phyloP scores from a whole-genome alignment of 2,329 filamentous ascomycete genomes.

The Davidsoniella neocaledoniae region DNA sequence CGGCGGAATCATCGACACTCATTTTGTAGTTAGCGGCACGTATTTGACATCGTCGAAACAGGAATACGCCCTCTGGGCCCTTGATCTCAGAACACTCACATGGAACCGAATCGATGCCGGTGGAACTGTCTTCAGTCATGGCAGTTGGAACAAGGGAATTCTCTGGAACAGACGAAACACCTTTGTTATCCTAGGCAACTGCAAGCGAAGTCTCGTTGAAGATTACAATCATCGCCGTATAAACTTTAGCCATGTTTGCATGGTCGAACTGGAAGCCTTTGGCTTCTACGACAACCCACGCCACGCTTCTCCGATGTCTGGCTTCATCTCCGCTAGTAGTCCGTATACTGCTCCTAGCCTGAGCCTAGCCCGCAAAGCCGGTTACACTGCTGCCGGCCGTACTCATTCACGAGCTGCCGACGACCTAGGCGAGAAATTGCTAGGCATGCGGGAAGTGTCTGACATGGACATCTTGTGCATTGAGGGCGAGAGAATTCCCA shows the following conservation, averaged over 20 bases:
- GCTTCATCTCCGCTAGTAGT: conserved; percentile 69
- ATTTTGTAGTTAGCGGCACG: conserved; percentile 94
- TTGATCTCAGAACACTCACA: conserved; percentile 72
- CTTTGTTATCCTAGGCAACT: conserved; percentile 88
- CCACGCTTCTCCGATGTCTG: conserved; percentile 58
- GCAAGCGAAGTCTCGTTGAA: conserved; percentile 83
- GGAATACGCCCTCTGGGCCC: conserved; percentile 91
- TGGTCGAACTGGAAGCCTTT: conserved; percentile 94
- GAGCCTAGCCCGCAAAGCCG: conserved; percentile 41
- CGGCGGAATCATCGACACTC: conserved; percentile 83
- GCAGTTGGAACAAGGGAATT: conserved; percentile 93
- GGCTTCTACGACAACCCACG: conserved; percentile 93
- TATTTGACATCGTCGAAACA: conserved; percentile 96
- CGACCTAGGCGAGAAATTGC: conserved; percentile 66
- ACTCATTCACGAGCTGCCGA: conserved; percentile 62
- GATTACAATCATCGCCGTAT: conserved; percentile 97
- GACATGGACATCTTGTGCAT: conserved; percentile 96
- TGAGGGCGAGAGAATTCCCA: conserved; percentile 76
- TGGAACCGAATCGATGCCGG: conserved; percentile 96
- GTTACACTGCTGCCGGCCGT: conserved; percentile 57
- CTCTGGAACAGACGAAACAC: conserved; percentile 87
- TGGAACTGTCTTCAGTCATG: conserved; percentile 84
- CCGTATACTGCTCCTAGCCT: conserved; percentile 41
- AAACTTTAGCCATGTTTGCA: conserved; percentile 92
- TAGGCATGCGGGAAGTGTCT: conserved; percentile 66